These are phyloP conservation scores for Colletotrichum somersetense DNA, from an alignment of 2,329 filamentous ascomycete genomes.

Conservation along the genomic window DNA sequence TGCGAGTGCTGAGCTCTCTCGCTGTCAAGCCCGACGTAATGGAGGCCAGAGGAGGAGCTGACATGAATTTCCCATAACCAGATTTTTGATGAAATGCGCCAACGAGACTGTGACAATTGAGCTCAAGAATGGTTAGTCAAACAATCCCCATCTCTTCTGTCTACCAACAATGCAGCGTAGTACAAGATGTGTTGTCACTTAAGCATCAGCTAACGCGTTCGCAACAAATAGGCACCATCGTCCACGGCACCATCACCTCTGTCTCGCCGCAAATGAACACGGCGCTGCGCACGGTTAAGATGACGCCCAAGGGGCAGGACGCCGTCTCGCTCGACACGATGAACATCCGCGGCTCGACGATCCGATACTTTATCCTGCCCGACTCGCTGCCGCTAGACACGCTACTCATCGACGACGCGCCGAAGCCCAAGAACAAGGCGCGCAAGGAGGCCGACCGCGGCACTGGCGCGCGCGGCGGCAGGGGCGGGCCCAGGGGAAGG, in stretches of 20 bases:
- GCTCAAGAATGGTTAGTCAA: constrained; percentile 88
- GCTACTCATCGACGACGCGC: constrained; percentile 93
- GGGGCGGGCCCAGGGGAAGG: constrained; percentile 64
- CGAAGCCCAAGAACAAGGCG: constrained; percentile 99
- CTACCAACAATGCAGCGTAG: neutral
- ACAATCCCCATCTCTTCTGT: neutral
- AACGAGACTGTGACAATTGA: constrained; percentile 99
- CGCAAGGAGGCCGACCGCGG: constrained; percentile 85
- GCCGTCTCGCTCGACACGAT: constrained; percentile 92
- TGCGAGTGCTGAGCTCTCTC: constrained; percentile 34
- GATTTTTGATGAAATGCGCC: constrained; percentile 99
- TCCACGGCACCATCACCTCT: constrained; percentile 96
- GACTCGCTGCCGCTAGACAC: constrained; percentile 96
- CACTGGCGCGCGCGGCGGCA: constrained; percentile 65
- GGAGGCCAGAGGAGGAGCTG: constrained; percentile 45
- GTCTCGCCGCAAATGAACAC: constrained; percentile 99
- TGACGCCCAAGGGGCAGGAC: constrained; percentile 91
- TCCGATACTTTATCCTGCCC: constrained; percentile 96
- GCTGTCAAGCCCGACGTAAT: constrained; percentile 11
- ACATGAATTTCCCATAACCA: constrained; percentile 56
- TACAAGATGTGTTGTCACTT: neutral
- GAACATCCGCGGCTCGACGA: constrained; percentile 95
- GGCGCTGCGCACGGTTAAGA: constrained; percentile 93
- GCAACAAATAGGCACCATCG: constrained; percentile 79
- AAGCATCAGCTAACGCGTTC: constrained; percentile 18